Conservation (phyloP, 768 basidiomycete species). For the Collybia sp. region DNA sequence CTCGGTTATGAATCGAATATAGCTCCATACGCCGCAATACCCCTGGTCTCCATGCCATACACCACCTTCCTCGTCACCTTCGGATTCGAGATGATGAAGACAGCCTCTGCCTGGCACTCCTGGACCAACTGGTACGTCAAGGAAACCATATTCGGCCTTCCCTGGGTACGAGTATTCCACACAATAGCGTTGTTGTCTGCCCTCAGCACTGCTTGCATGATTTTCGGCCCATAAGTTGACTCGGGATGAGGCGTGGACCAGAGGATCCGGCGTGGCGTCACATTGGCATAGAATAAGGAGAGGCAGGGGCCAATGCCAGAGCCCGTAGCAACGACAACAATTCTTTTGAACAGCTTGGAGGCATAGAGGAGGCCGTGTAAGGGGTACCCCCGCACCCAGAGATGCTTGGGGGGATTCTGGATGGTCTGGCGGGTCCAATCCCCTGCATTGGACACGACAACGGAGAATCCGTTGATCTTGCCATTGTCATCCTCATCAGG, state of each 20-base stretch:
- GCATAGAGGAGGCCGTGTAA: conserved; percentile 46
- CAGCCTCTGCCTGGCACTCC: conserved; percentile 34
- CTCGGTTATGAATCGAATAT: conserved; percentile 15
- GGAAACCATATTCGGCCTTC: conserved; percentile 35
- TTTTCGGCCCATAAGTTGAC: conserved; percentile 33
- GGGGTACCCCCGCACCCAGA: conserved; percentile 53
- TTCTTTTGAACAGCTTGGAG: conserved; percentile 42
- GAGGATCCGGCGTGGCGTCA: conserved; percentile 30
- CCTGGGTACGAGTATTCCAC: conserved; percentile 23
- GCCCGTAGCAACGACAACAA: conserved; percentile 52
- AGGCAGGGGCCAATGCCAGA: conserved; percentile 47
- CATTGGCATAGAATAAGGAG: conserved; percentile 28
- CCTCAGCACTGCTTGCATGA: conserved; percentile 32
- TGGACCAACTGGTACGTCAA: conserved; percentile 31
- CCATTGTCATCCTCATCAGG: conserved; percentile 28
- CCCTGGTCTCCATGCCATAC: conserved; percentile 34
- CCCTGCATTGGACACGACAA: conserved; percentile 50
- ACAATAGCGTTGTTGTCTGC: conserved; percentile 34
- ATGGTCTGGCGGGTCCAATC: conserved; percentile 53
- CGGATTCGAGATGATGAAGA: conserved; percentile 36
- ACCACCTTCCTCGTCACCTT: conserved; percentile 34
- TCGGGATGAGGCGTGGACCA: conserved; percentile 38
- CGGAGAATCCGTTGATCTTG: conserved; percentile 36
- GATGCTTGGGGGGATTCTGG: conserved; percentile 39
- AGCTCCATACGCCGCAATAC: conserved; percentile 35